phyloP scores from a whole-genome alignment of 2,329 filamentous ascomycete genomes.

The Purpureocillium lavendulum region DNA sequence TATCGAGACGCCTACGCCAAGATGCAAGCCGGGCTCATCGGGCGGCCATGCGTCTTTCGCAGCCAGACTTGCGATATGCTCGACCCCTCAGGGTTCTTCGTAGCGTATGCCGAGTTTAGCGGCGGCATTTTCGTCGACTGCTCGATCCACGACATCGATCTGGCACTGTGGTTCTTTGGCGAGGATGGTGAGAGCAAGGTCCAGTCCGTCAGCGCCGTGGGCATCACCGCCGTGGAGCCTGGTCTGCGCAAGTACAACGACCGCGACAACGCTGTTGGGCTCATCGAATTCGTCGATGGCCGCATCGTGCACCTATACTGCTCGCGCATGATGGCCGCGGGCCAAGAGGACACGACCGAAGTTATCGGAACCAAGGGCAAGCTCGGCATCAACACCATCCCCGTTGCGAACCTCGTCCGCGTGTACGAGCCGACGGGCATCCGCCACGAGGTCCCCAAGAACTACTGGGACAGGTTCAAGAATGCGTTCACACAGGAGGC shows the following conservation, averaged over 20 bases:
- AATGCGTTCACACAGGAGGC: conserved; percentile 56
- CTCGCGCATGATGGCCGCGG: conserved; percentile 58
- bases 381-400: conserved; percentile 50
- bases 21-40: conserved; percentile 46
- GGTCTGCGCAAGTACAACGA: conserved; percentile 18
- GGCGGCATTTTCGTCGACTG: conserved; percentile 67
- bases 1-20: conserved; percentile 52
- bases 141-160: conserved; percentile 56
- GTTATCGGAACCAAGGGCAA: conserved; percentile 61
- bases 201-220: conserved; percentile 17
- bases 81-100: conserved; percentile 58
- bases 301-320: conserved; percentile 58
- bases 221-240: conserved; percentile 18
- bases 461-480: conserved; percentile 56
- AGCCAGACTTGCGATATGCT: conserved; percentile 61
- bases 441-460: conserved; percentile 48
- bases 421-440: conserved; percentile 39
- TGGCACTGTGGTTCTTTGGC: conserved; percentile 20
- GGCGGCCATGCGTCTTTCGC: conserved; percentile 50
- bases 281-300: conserved; percentile 57
- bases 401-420: conserved; percentile 44
- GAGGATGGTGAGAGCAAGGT: conserved; percentile 14
- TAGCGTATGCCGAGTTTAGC: conserved; percentile 53
- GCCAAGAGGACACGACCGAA: conserved; percentile 60
- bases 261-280: conserved; percentile 30